Percentiles rank a stretch among this genome's conserved stretches.
These are phyloP conservation scores for Apiotrichum akiyoshidainum DNA, from an alignment of 1,284 basidiomycete species.

Conservation along the genomic window DNA sequence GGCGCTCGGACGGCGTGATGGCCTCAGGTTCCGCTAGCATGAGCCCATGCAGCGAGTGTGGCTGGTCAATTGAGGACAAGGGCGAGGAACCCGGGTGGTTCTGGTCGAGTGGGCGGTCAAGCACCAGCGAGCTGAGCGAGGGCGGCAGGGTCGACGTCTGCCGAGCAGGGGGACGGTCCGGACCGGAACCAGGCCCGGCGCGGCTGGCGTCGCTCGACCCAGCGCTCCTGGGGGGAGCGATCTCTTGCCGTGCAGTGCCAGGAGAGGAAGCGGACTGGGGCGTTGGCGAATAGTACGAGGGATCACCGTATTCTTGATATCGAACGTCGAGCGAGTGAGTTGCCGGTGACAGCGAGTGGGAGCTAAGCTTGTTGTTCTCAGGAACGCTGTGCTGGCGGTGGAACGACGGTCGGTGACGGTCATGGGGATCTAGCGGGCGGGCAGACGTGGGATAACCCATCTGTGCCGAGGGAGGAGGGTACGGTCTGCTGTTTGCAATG, in stretches of 20 bases:
- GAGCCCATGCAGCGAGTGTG: not conserved
- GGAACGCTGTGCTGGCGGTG: not conserved
- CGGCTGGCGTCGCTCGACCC: not conserved
- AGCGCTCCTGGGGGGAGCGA: not conserved
- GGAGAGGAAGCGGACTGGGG: not conserved
- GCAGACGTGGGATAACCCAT: not conserved
- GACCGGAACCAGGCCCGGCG: not conserved
- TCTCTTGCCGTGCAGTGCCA: not conserved
- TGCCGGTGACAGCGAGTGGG: not conserved
- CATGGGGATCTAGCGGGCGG: not conserved
- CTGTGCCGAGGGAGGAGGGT: not conserved
- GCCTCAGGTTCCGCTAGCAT: not conserved
- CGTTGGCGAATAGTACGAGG: not conserved
- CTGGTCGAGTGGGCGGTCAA: conserved; percentile 6
- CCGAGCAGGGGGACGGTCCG: not conserved
- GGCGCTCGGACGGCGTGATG: not conserved
- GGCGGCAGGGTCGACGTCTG: conserved; percentile 3
- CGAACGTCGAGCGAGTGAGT: not conserved
- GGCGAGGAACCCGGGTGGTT: not conserved
- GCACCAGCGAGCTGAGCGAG: conserved; percentile 5
- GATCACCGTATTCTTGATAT: not conserved
- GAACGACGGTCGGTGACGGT: not conserved
- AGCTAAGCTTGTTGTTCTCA: not conserved
- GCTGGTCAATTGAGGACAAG: not conserved
- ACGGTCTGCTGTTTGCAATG: not conserved